phyloP scores from a whole-genome alignment of 768 basidiomycete species.

The Calocybe cyanea region DNA sequence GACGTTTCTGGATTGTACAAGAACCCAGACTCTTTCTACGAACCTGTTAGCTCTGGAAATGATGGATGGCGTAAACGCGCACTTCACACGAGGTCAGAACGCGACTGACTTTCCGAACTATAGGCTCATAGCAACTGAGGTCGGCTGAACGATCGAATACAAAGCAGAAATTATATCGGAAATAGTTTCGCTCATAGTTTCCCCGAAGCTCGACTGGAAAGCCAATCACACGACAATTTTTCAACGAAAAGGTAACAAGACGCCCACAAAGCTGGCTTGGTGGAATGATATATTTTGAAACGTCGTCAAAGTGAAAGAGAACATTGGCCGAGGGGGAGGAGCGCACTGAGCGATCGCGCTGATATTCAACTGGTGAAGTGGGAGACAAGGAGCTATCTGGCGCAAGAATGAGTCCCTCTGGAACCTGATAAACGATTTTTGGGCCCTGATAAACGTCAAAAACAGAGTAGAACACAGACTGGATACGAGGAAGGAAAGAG shows the following conservation, averaged over 20 bases:
- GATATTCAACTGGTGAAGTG: constrained; percentile 19
- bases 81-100: constrained; percentile 91
- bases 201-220: constrained; percentile 81
- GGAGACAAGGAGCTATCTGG: constrained; percentile 39
- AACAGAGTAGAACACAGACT: constrained; percentile 90
- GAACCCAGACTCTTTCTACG: constrained; percentile 83
- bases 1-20: constrained; percentile 72
- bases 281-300: constrained; percentile 94
- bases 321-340: constrained; percentile 41
- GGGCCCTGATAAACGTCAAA: constrained; percentile 87
- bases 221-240: constrained; percentile 82
- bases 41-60: constrained; percentile 1
- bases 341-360: constrained; percentile 37
- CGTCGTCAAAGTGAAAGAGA: constrained; percentile 86
- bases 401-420: constrained; percentile 75
- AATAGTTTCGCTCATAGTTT: constrained; percentile 81
- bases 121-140: constrained; percentile 91
- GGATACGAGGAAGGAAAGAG: constrained; percentile 76
- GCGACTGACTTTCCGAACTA: constrained; percentile 91
- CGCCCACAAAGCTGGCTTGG: constrained; percentile 80
- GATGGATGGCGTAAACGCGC: constrained; percentile 20
- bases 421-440: constrained; percentile 90
- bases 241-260: constrained; percentile 82
- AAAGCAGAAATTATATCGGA: constrained; percentile 93
- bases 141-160: constrained; percentile 92